These are phyloP conservation scores for Powellomyces hirtus DNA, from an alignment of 192 early-diverging fungal genomes.

Conservation along the genomic window DNA sequence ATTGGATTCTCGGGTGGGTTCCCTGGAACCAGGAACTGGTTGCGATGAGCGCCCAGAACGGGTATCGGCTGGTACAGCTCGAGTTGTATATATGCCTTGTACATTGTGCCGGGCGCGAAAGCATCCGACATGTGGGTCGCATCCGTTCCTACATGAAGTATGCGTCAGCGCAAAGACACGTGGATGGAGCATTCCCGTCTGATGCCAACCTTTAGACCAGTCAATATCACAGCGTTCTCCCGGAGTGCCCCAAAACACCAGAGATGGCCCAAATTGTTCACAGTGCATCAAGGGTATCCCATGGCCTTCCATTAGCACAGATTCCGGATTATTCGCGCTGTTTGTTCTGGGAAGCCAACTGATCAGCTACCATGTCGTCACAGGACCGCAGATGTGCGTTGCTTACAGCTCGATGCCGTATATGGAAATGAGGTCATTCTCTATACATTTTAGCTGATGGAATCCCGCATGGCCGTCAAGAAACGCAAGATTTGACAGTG, in stretches of 20 bases:
- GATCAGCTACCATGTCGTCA: no score
- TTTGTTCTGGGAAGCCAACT: neutral
- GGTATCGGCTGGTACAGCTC: neutral
- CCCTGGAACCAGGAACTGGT: slow-evolving; percentile 12
- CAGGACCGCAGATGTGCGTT: neutral
- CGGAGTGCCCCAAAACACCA: slow-evolving; percentile 23
- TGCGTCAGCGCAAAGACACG: no score
- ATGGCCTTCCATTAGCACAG: slow-evolving; percentile 19
- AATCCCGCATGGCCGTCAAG: slow-evolving; percentile 23
- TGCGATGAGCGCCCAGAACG: neutral
- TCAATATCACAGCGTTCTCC: neutral
- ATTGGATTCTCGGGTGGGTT: neutral
- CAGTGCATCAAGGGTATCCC: slow-evolving; percentile 16
- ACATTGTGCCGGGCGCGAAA: neutral
- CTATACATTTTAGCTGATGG: slow-evolving; percentile 12
- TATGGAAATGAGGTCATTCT: slow-evolving; percentile 14
- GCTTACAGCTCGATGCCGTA: slow-evolving; percentile 17
- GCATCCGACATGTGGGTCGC: neutral
- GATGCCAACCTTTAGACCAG: slow-evolving; percentile 4
- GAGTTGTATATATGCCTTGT: neutral
- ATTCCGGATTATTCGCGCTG: neutral
- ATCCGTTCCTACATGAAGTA: neutral
- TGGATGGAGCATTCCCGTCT: no score
- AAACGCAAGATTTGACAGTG: slow-evolving; percentile 6
- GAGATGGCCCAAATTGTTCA: slow-evolving; percentile 7